Evolutionary conservation across 352 stramenopile species (phyloP), one percentile per base, ranked within the genome.

Genomic region (Pythium vanterpoolii): DNA sequence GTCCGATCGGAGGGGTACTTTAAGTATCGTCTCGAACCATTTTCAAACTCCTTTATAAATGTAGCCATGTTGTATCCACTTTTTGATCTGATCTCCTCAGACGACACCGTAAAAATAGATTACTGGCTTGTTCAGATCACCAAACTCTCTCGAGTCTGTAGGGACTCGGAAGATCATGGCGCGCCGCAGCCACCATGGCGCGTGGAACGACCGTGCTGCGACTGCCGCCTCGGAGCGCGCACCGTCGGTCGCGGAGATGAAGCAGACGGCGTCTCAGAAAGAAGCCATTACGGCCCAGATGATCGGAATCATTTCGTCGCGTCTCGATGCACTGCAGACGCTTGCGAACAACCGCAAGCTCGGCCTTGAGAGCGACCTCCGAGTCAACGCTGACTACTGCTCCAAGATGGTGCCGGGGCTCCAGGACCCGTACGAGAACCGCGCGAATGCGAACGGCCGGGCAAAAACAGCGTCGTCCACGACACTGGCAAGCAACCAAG

Each of bases 281-380:
- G 82, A 87, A 39, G 77, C 75, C 3, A 79, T 92, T 53, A 90
- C 82, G 18, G 71, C 76, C 24, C 82, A 92, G 59, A 92, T 92
- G 79, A 92, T 92, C 49, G 78, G 73, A 28, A 88, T 92, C 64
- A 84, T 92, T 46, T 88, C 80, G 16, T 71, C 76, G 21, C 70
- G 82, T 6, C 67, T 92, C 21, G 73, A 82, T 28, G 81, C 77
- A 38, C 68, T 92, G 33, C 82, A 88, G 38, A 82, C 77, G 33
- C 73, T 86, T 38, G 79, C 77, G 2, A 87, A 88, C 52, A 84
- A 82, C 46, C 73, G 79, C 26, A 86, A 85, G 48, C 62, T 83
- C n/a, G 82, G 82, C 3, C 73, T 91, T 13, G 82, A 91, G 47
- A 87, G 82, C 63, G 82, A 89, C 44, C 66, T 91, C 16, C 74